phyloP scores from a whole-genome alignment of 768 basidiomycete genomes.

The Agaricus blazei region DNA sequence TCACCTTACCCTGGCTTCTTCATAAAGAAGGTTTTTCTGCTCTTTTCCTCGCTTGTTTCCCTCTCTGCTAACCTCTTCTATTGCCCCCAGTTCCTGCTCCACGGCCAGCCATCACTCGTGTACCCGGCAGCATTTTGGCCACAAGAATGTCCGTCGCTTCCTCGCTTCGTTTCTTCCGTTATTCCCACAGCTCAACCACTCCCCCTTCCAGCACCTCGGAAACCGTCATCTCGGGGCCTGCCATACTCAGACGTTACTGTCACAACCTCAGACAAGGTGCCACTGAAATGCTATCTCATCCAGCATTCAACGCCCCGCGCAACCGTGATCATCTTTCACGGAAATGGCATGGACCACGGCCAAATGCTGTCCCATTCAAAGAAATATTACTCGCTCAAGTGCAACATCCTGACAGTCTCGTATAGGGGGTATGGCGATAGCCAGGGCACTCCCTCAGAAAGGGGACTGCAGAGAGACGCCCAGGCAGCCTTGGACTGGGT shows the following conservation, averaged over 20 bases:
- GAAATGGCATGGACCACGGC: constrained; percentile 70
- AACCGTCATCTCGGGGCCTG: constrained; percentile 1
- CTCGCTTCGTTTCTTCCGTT: neutral
- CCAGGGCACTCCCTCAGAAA: constrained; percentile 75
- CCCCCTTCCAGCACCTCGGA: neutral
- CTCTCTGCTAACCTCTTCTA: neutral
- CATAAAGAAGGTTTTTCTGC: neutral
- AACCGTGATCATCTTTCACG: constrained; percentile 86
- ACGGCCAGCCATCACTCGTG: constrained; percentile 12
- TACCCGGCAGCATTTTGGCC: constrained; percentile 10
- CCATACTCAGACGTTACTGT: constrained; percentile 10
- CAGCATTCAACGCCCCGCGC: constrained; percentile 27
- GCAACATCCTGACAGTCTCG: constrained; percentile 83
- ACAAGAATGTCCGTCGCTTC: neutral
- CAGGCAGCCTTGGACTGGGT: constrained; percentile 75
- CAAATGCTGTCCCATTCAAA: constrained; percentile 66
- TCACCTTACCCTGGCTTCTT: neutral
- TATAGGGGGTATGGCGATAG: constrained; percentile 88
- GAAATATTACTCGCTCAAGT: constrained; percentile 64
- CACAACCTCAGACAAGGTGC: constrained; percentile 8
- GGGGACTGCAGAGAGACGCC: constrained; percentile 73
- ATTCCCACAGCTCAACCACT: neutral
- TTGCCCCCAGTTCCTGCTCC: constrained; percentile 1
- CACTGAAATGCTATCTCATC: constrained; percentile 11
- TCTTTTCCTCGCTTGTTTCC: neutral